Percentiles rank a stretch among this genome's conserved stretches.
Evolutionary conservation across 768 basidiomycete species (phyloP).

Genomic region (Suillus variegatus): DNA sequence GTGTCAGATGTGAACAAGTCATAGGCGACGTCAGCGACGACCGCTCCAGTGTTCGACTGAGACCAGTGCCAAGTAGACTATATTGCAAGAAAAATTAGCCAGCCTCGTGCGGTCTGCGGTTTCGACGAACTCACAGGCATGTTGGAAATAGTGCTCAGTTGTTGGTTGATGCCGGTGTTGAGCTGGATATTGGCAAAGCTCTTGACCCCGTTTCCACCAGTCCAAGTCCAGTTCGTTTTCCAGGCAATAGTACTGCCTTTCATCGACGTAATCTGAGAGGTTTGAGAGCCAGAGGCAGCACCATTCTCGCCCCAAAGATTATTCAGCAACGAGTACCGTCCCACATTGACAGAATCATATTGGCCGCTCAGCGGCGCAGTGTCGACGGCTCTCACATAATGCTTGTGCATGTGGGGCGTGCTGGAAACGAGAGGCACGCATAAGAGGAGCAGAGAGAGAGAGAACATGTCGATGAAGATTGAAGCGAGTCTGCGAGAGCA

Average conservation of each 20-base stretch:
- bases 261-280: conserved; percentile 47
- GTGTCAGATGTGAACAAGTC: conserved; percentile 62
- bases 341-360: conserved; percentile 51
- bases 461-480: conserved; percentile 1
- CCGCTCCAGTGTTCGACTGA: conserved; percentile 40
- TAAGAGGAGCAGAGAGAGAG: conserved; percentile 10
- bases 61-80: conserved; percentile 63
- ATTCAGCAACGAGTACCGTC: conserved; percentile 50
- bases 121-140: conserved; percentile 50
- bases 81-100: not conserved
- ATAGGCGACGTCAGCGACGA: conserved; percentile 61
- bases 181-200: conserved; percentile 62
- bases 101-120: not conserved
- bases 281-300: conserved; percentile 52
- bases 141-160: conserved; percentile 51
- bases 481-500: not conserved
- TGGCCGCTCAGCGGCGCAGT: conserved; percentile 43
- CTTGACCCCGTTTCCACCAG: conserved; percentile 49
- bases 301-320: conserved; percentile 47
- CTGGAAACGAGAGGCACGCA: conserved; percentile 24
- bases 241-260: conserved; percentile 47
- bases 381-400: conserved; percentile 15
- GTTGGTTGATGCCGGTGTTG: conserved; percentile 50
- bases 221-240: conserved; percentile 57
- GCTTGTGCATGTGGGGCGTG: conserved; percentile 1